phyloP scores from a whole-genome alignment of 2,329 filamentous ascomycete species.

The Truncatella angustata region DNA sequence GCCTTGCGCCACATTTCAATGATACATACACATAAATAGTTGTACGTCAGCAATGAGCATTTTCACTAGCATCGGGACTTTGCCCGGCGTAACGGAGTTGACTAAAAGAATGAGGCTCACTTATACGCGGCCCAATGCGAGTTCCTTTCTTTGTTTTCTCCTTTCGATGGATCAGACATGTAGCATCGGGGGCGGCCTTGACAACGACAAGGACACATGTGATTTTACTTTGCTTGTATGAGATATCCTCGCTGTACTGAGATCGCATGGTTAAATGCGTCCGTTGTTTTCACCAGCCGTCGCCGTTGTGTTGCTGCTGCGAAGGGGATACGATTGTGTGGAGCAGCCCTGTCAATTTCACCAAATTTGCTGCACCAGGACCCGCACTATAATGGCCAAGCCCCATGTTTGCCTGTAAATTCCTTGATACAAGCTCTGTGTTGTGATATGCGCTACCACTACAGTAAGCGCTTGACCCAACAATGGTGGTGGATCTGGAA shows the following conservation, averaged over 20 bases:
- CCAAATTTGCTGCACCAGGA: too few relatives aligned
- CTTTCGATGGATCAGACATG: background rate
- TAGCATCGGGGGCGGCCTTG: background rate
- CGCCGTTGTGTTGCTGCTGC: too few relatives aligned
- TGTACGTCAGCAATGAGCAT: background rate
- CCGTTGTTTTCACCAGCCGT: too few relatives aligned
- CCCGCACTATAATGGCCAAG: too few relatives aligned
- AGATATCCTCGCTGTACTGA: background rate
- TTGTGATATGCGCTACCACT: too few relatives aligned
- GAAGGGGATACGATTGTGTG: too few relatives aligned
- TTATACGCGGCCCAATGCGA: background rate
- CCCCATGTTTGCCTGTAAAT: too few relatives aligned
- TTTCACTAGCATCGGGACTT: slow-evolving; percentile 2
- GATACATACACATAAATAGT: slow-evolving; percentile 7
- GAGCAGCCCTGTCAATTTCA: too few relatives aligned
- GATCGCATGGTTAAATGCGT: too few relatives aligned
- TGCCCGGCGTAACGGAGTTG: slow-evolving; percentile 7
- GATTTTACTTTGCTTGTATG: background rate
- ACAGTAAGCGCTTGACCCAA: too few relatives aligned
- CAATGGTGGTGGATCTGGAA: too few relatives aligned
- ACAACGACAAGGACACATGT: background rate
- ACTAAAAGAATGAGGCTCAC: background rate
- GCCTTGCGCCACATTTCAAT: background rate
- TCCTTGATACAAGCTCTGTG: too few relatives aligned
- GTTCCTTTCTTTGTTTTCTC: background rate